Percentiles rank a stretch among this genome's conserved stretches.
Conservation (phyloP, 306 rosid species). For the Ziziphus jujuba region DNA sequence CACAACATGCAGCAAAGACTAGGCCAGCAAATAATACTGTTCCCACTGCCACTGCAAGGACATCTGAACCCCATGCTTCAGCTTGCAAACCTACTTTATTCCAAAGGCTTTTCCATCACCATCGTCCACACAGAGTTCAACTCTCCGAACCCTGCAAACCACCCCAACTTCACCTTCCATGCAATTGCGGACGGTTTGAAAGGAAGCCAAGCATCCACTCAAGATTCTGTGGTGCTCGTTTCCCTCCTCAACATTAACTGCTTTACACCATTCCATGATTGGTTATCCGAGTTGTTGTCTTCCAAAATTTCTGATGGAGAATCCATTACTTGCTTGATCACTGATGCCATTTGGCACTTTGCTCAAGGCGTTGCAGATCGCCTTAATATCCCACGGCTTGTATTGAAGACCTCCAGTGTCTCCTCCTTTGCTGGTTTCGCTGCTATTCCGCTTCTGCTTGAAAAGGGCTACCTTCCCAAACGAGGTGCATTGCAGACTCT, state of each 20-base stretch:
- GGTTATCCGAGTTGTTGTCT: conserved; percentile 27
- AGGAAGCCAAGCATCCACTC: too few species aligned
- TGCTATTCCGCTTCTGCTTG: conserved; percentile 26
- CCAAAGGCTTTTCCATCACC: conserved; percentile 35
- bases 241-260: conserved; percentile 18
- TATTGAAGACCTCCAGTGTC: conserved; percentile 25
- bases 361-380: conserved; percentile 34
- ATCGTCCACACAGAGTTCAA: conserved; percentile 25
- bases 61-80: conserved; percentile 34
- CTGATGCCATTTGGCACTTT: conserved; percentile 40
- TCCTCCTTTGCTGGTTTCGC: conserved; percentile 32
- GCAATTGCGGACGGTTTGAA: conserved; percentile 12
- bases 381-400: conserved; percentile 41
- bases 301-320: not conserved
- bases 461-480: conserved; percentile 26
- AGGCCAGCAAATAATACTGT: not conserved
- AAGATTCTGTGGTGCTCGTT: not conserved
- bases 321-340: conserved; percentile 46
- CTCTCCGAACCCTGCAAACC: conserved; percentile 18
- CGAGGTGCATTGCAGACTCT: too few species aligned
- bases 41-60: conserved; percentile 29
- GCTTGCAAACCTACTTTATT: conserved; percentile 22
- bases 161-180: conserved; percentile 25
- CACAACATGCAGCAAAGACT: not conserved
- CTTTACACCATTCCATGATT: conserved; percentile 24